A percentile compares a stretch with the other conserved stretches of the same genome.
These are phyloP conservation scores for Rhizoclosmatium sp. DNA, from an alignment of 192 early-diverging fungal genomes.

Conservation along the genomic window DNA sequence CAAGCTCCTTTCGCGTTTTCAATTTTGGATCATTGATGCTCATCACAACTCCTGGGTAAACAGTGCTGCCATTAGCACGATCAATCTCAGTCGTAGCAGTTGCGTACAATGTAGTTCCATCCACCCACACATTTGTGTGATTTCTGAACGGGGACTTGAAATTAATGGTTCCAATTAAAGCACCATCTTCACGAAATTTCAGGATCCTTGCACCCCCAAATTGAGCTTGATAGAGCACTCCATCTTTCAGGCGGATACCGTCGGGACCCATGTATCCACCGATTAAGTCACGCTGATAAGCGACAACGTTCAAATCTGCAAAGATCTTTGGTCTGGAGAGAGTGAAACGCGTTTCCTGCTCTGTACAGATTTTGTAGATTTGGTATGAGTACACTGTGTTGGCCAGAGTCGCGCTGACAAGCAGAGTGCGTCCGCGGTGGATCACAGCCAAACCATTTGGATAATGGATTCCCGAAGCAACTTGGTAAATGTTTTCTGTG, in stretches of 20 bases:
- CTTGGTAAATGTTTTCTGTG: neutral
- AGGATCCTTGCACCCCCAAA: neutral
- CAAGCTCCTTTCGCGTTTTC: neutral
- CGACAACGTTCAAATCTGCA: neutral
- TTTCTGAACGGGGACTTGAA: neutral
- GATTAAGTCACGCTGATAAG: neutral
- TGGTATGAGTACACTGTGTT: neutral
- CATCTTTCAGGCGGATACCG: neutral
- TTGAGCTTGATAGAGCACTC: neutral
- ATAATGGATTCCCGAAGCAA: neutral
- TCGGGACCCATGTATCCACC: slow-evolving; percentile 4
- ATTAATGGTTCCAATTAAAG: neutral
- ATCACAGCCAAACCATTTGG: neutral
- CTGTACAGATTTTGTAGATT: neutral
- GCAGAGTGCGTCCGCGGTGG: neutral
- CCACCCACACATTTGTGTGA: neutral
- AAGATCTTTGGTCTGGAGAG: neutral
- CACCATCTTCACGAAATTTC: neutral
- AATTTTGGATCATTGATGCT: neutral
- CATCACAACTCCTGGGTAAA: neutral
- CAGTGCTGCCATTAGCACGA: neutral
- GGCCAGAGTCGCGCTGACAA: neutral
- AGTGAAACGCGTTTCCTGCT: neutral
- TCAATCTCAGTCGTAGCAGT: neutral
- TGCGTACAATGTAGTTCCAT: neutral